phyloP scores from a whole-genome alignment of 2,329 filamentous ascomycete species.

The Pyrenophora seminiperda region DNA sequence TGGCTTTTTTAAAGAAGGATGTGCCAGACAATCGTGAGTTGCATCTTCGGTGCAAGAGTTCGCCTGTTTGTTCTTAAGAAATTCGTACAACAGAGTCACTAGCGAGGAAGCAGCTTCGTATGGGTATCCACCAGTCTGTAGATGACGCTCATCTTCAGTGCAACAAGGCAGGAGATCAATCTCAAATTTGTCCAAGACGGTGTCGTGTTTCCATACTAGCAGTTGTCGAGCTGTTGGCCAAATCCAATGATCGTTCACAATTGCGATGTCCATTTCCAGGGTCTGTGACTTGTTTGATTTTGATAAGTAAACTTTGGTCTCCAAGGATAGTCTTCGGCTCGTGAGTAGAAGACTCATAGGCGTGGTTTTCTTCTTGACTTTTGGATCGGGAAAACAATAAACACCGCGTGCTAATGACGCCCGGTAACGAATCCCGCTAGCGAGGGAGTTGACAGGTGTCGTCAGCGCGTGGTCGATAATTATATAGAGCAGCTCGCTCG shows the following conservation, averaged over 20 bases:
- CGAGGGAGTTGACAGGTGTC: not conserved
- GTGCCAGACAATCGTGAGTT: not conserved
- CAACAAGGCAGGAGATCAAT: conserved; percentile 18
- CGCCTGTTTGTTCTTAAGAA: not conserved
- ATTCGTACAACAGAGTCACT: not conserved
- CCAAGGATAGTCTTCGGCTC: conserved; percentile 7
- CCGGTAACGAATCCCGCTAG: not conserved
- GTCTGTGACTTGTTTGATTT: conserved; percentile 6
- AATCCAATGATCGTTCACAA: conserved; percentile 23
- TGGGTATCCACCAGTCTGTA: not conserved
- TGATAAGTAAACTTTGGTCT: conserved; percentile 8
- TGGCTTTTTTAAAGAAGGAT: not conserved
- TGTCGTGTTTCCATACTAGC: not conserved
- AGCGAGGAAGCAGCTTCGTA: not conserved
- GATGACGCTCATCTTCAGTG: conserved; percentile 8
- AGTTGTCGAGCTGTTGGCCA: conserved; percentile 21
- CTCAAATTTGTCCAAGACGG: conserved; percentile 8
- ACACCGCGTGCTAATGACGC: not conserved
- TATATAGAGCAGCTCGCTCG: conserved; percentile 17
- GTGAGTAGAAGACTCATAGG: conserved; percentile 9
- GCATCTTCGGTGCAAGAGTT: not conserved
- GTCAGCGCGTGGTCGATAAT: conserved; percentile 13
- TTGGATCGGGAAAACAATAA: not conserved
- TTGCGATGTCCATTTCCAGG: conserved; percentile 17
- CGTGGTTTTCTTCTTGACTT: not conserved